Conservation (phyloP, 441 rosid genomes). For the Flueggea neowawraea region DNA sequence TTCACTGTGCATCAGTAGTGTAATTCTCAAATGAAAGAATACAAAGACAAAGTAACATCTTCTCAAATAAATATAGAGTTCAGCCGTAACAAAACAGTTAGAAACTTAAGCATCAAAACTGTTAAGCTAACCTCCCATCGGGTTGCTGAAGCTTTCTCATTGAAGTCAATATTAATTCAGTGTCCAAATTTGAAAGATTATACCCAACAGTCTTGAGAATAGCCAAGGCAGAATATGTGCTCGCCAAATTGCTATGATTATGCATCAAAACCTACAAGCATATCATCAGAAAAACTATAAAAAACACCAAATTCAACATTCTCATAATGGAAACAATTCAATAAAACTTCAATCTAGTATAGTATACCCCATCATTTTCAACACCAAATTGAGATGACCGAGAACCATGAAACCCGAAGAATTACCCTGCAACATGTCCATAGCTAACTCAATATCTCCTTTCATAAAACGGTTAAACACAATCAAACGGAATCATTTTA, state of each 20-base stretch:
- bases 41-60: too few relatives aligned
- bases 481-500: too few relatives aligned
- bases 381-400: slow-evolving; percentile 66
- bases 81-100: not conserved
- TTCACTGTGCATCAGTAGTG: too few relatives aligned
- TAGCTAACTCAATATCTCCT: not conserved
- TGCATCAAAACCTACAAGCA: slow-evolving; percentile 45
- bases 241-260: slow-evolving; percentile 78
- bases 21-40: too few relatives aligned
- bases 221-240: slow-evolving; percentile 89
- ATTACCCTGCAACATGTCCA: slow-evolving; percentile 51
- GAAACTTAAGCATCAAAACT: not conserved
- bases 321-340: slow-evolving; percentile 1
- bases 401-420: slow-evolving; percentile 88
- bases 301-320: not conserved
- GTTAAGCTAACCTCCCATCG: slow-evolving; percentile 70
- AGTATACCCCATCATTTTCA: slow-evolving; percentile 54
- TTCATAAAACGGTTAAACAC: too few relatives aligned
- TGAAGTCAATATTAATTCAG: slow-evolving; percentile 47
- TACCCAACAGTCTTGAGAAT: slow-evolving; percentile 68
- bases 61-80: too few relatives aligned
- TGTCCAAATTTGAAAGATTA: slow-evolving; percentile 49
- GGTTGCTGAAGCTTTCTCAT: slow-evolving; percentile 86
- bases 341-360: slow-evolving; percentile 3
- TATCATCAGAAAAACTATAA: not conserved